Conservation (phyloP, 208 protist species). For the Leishmania braziliensis region DNA sequence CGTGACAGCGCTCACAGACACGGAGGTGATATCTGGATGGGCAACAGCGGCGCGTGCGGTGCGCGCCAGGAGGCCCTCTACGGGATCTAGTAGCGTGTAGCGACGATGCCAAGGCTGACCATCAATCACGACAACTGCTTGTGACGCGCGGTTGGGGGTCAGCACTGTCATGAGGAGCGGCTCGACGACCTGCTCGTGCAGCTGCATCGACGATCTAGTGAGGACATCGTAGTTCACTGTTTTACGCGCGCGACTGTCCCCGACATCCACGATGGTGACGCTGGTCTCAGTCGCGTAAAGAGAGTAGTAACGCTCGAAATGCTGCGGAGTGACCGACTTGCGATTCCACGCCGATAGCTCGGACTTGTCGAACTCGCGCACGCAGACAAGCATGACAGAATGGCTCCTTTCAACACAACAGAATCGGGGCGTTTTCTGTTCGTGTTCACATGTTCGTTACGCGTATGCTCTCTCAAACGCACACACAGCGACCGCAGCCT, state of each 20-base stretch:
- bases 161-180: conserved; percentile 53
- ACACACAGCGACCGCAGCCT: neutral
- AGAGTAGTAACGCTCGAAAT: conserved; percentile 61
- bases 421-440: neutral
- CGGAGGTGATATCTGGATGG: conserved; percentile 32
- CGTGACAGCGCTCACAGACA: conserved; percentile 58
- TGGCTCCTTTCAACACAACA: neutral
- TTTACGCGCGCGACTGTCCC: conserved; percentile 65
- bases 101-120: conserved; percentile 37
- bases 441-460: neutral
- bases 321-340: neutral
- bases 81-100: conserved; percentile 38
- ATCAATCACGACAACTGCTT: conserved; percentile 66
- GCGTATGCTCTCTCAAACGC: neutral
- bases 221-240: conserved; percentile 55
- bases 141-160: conserved; percentile 33
- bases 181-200: conserved; percentile 40
- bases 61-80: conserved; percentile 50
- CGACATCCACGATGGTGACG: conserved; percentile 63
- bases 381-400: conserved; percentile 47
- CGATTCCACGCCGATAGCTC: conserved; percentile 28
- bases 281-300: conserved; percentile 36
- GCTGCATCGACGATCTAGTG: conserved; percentile 13
- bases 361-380: conserved; percentile 45
- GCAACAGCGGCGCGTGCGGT: conserved; percentile 16